Conservation (phyloP, 371 early-diverging fungal species). For the Choanephora cucurbitarum region DNA sequence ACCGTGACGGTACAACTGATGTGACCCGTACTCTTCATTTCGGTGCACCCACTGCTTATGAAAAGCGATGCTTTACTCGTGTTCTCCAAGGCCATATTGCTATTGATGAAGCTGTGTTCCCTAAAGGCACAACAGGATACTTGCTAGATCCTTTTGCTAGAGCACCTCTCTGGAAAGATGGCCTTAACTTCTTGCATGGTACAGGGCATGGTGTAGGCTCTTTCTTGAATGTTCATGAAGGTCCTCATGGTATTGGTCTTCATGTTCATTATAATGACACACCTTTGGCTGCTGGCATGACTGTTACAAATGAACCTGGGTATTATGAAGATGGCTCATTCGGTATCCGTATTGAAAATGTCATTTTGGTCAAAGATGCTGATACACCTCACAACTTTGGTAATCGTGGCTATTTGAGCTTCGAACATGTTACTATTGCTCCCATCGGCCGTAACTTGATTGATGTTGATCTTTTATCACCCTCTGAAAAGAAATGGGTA, state of each 20-base stretch:
- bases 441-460: constrained; percentile 83
- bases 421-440: constrained; percentile 90
- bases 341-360: constrained; percentile 99
- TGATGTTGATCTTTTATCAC: constrained; percentile 64
- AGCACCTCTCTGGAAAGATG: constrained; percentile 87
- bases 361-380: constrained; percentile 68
- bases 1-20: constrained; percentile 98
- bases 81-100: constrained; percentile 98
- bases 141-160: constrained; percentile 91
- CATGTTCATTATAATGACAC: constrained; percentile 73
- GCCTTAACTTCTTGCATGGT: constrained; percentile 98
- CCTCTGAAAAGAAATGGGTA: constrained; percentile 81
- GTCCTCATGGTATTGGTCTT: constrained; percentile 95
- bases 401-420: constrained; percentile 76
- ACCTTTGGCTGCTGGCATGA: constrained; percentile 84
- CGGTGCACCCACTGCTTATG: constrained; percentile 82
- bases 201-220: constrained; percentile 99
- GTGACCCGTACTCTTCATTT: constrained; percentile 97
- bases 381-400: constrained; percentile 82
- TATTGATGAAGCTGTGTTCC: constrained; percentile 86
- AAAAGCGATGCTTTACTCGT: constrained; percentile 94
- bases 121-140: constrained; percentile 83
- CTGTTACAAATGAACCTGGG: constrained; percentile 96
- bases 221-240: constrained; percentile 98
- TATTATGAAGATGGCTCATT: constrained; percentile 97